Base-by-base conservation (phyloP, 768 basidiomycete genomes). In the Auriscalpium orientale region DNA sequence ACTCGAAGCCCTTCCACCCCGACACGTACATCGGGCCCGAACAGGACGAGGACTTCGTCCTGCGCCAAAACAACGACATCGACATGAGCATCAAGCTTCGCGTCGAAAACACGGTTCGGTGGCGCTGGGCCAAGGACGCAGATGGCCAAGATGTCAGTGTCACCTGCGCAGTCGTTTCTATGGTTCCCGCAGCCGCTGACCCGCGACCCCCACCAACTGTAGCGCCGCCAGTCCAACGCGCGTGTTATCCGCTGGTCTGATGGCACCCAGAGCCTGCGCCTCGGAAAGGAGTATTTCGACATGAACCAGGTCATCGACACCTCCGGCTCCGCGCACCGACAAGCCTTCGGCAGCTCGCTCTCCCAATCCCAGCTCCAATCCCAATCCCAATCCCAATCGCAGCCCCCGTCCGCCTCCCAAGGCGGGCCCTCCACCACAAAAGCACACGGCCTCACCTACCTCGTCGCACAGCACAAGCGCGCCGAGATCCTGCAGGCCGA, bases 191-290 rank as follows among this genome's bases (percentile, higher is more conserved):
- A 21, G 8, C 35, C 20, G 15, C 12, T 16, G 48, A 18, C 50
- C 20, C n/a, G 8, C 28, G 28, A 28, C 7, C 5, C 4, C 28
- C 28, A 2, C 28, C 28, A 28, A 2, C 28, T 43, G 15, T 68
- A 97, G 94, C 76, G 72, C 61, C 81, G 85, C 60, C 87, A 95
- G 75, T 91, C 92, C 15, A 99, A 99, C 66, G 84, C 88, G 59
- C 87, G 94, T 34, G 75, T 98, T 40, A 83, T 99, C 56, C 83
- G 89, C 13, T 99, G 97, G 97, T 97, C 94, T 7, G 97, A 99
- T 67, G 95, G 95, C 15, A 81, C 89, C 13, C 72, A 93, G 55
- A 95, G 93, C 63, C 79, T 99, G 34, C 87, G 90, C 60, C 74
- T 99, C 54, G 97, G 97, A 45, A 89, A 90, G 68, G 95, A 98